Percentiles rank a stretch among this genome's conserved stretches.
Evolutionary conservation across 768 basidiomycete species (phyloP).

Genomic region (Nidularia sp.): DNA sequence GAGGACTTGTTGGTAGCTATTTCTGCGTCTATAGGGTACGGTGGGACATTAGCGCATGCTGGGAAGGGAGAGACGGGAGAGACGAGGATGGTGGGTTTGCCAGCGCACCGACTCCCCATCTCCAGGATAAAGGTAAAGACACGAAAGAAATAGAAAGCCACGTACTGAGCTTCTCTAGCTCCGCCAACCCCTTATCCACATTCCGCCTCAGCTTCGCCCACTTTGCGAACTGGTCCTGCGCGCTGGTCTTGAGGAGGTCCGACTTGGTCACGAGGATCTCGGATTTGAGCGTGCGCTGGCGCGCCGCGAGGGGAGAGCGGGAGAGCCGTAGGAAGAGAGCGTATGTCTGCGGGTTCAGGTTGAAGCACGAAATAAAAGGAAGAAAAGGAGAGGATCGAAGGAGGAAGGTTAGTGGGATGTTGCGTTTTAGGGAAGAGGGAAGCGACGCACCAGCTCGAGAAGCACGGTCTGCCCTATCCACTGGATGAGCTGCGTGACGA

Average conservation of each 20-base stretch:
- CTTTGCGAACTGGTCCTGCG: constrained; percentile 97
- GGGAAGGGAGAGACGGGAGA: constrained; percentile 1
- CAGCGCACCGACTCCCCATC: too few relatives aligned
- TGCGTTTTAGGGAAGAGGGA: not conserved
- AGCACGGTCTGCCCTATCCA: constrained; percentile 90
- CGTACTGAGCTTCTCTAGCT: constrained; percentile 91
- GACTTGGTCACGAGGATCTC: constrained; percentile 79
- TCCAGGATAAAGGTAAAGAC: not conserved
- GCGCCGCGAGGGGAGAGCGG: constrained; percentile 45
- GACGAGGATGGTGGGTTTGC: not conserved
- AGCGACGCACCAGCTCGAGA: constrained; percentile 64
- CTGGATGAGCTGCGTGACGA: constrained; percentile 77
- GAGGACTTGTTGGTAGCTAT: constrained; percentile 53
- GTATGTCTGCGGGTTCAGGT: constrained; percentile 52
- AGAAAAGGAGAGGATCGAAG: not conserved
- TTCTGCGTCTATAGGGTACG: constrained; percentile 52
- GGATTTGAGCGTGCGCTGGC: constrained; percentile 71
- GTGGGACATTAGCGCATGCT: not conserved
- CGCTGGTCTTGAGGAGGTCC: constrained; percentile 84
- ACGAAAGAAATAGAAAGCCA: constrained; percentile 10
- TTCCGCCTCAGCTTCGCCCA: constrained; percentile 93
- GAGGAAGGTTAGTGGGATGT: not conserved
- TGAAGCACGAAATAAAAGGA: constrained; percentile 3
- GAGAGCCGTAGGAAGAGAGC: constrained; percentile 64
- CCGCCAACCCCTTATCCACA: constrained; percentile 87